These are phyloP conservation scores for Tricladium varicosporioides DNA, from an alignment of 2,329 filamentous ascomycete genomes.

Conservation along the genomic window DNA sequence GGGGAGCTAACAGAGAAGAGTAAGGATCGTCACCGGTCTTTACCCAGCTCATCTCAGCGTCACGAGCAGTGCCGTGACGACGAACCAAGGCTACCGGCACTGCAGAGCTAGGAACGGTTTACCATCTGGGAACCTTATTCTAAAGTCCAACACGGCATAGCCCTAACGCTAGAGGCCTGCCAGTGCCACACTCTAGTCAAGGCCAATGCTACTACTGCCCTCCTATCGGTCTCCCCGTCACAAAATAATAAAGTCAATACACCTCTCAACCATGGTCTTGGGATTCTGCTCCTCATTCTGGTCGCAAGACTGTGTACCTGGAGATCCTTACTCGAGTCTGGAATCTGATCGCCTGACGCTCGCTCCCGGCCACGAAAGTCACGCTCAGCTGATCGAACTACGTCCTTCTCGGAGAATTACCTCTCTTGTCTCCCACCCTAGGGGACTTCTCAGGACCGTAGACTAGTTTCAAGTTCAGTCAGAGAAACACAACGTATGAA, in stretches of 20 bases:
- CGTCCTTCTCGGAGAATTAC: not conserved
- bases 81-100: constrained; percentile 5
- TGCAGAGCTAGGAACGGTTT: not conserved
- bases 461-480: not conserved
- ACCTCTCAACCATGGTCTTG: constrained; percentile 3
- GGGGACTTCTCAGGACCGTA: not conserved
- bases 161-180: not conserved
- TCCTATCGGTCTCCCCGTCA: not conserved
- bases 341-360: constrained; percentile 3
- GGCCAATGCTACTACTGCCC: not conserved
- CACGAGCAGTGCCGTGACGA: not conserved
- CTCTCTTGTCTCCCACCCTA: not conserved
- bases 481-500: not conserved
- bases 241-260: constrained; percentile 1
- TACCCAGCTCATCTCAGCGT: not conserved
- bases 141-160: not conserved
- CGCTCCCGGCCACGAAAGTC: not conserved
- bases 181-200: not conserved
- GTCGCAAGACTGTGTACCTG: not conserved
- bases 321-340: not conserved
- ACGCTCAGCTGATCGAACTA: not conserved
- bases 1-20: not conserved
- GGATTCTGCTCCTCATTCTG: not conserved
- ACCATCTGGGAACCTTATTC: not conserved
- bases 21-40: not conserved